Evolutionary conservation across 2,329 filamentous ascomycete genomes (phyloP), one percentile per base, ranked within the genome.

Genomic region (Apiospora hydei): DNA sequence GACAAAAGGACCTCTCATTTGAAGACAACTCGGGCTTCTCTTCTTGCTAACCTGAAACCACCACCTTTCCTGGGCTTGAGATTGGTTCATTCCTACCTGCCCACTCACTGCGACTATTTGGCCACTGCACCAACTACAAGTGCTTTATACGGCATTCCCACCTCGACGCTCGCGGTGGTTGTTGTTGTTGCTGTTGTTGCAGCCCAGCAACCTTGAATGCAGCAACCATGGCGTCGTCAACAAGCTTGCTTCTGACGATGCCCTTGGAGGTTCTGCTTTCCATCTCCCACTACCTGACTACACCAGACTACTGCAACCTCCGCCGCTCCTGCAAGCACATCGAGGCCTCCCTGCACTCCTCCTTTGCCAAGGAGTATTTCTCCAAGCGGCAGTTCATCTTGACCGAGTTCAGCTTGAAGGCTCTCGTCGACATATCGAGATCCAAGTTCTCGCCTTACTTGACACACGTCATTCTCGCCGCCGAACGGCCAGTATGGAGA

Each of bases 381-480:
- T 84, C 82, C 69, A 90, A 89, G 78, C 89, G 88, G 76, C 90
- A 92, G 77, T 93, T 92, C 80, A 90, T 91, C 87, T 77, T 92
- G 70, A 87, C 86, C 1, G 82, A 88, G 46, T 80, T 84, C 75
- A 92, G 90, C 72, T 78, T 88, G 7, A 79, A 84, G 66, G 80
- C 82, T 0, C 78, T 87, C 34, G 79, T 87, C 79, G 82, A 87
- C 76, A 88, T 90, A 47, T 85, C 88, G n/a, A 77, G 77, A 4
- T 84, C 82, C 24, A 82, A 83, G 0, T 74, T 89, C 21, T 81
- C 81, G 0, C 73, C 76, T 0, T 77, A 80, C 47, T 75, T 90
- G 18, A 81, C 77, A 8, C 81, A 85, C 72, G 84, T 90, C 75
- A 85, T 89, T 75, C 85, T 90, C 67, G 83, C 84, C 7, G 79